Conservation (phyloP, 108 stramenopile species). For the Skeletonema grethae region DNA sequence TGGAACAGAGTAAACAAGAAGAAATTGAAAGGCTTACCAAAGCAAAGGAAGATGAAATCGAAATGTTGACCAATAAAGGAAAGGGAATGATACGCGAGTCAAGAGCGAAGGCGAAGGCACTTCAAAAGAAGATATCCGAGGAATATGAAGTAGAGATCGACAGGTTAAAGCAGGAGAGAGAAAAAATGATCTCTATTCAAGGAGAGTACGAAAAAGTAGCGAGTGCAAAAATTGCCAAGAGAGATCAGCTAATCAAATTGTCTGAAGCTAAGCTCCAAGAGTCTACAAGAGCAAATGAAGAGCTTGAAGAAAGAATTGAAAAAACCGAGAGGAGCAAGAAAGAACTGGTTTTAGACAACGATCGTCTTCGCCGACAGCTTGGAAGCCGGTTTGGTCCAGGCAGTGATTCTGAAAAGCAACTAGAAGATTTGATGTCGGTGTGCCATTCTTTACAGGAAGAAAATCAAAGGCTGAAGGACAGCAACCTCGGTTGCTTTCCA, state of each 20-base stretch:
- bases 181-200: constrained; percentile 48
- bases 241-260: constrained; percentile 66
- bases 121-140: constrained; percentile 38
- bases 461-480: constrained; percentile 63
- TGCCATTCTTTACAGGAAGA: constrained; percentile 74
- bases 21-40: constrained; percentile 42
- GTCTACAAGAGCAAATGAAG: constrained; percentile 50
- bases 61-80: constrained; percentile 53
- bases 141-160: constrained; percentile 46
- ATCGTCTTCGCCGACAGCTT: constrained; percentile 84
- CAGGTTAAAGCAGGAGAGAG: constrained; percentile 40
- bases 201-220: constrained; percentile 49
- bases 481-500: constrained; percentile 12
- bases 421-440: constrained; percentile 75
- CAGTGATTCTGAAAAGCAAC: constrained; percentile 55
- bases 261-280: constrained; percentile 49
- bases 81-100: constrained; percentile 64
- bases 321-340: constrained; percentile 62
- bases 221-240: constrained; percentile 57
- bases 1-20: constrained; percentile 46
- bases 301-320: constrained; percentile 55
- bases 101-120: constrained; percentile 49
- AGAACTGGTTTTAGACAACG: constrained; percentile 73
- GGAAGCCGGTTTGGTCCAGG: constrained; percentile 71
- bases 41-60: constrained; percentile 46